Evolutionary conservation across 2,329 filamentous ascomycete species (phyloP), one percentile per base, ranked within the genome.

Genomic region (Hypoxylon sp.): DNA sequence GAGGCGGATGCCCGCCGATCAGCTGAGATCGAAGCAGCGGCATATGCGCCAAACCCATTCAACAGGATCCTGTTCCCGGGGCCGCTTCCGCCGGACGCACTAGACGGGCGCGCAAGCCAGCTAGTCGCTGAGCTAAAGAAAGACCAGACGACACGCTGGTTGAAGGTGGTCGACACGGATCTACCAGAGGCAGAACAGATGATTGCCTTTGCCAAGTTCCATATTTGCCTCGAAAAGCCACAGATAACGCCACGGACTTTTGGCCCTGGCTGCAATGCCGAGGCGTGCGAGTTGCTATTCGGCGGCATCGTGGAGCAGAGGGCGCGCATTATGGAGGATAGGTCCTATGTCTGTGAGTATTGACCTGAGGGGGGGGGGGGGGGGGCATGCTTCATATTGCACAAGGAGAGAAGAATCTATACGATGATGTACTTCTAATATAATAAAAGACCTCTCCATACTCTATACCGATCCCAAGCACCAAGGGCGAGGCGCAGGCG

Each of bases 391-490:
- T 48, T 32, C 46, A n/a, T 39, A 16, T 19, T 34, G 19, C 16
- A 23, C 21, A 25, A 30, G 30, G 5, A 23, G 23, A 21, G 29
- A 23, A 43, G 8, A n/a, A n/a, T 16, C 8, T 9, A 47, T 12
- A 5, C 1, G 30, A 16, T 12, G 5, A 11, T 48, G 9, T 27
- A 14, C 11, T 52, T 47, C 51, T 52, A 45, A 47, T 41, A n/a
- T 14, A 14, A 43, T 27, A 16, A 29, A 64, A 81, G 81, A 80
- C 64, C 73, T 82, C 9, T 72, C 76, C 7, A 65, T 75, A 30
- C 73, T 83, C 3, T 74, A 75, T n/a, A 80, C 80, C n/a, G 76
- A 81, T 57, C 81, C 81, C 0, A 74, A 79, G 11, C 78, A 81
- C 51, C 77, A 80, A 51, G 67, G 77, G 6, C 78, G 79, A n/a